Evolutionary conservation across 129 eudicot genomes (phyloP), one percentile per base, ranked within the genome.

Genomic region (Kitagawia praeruptora): DNA sequence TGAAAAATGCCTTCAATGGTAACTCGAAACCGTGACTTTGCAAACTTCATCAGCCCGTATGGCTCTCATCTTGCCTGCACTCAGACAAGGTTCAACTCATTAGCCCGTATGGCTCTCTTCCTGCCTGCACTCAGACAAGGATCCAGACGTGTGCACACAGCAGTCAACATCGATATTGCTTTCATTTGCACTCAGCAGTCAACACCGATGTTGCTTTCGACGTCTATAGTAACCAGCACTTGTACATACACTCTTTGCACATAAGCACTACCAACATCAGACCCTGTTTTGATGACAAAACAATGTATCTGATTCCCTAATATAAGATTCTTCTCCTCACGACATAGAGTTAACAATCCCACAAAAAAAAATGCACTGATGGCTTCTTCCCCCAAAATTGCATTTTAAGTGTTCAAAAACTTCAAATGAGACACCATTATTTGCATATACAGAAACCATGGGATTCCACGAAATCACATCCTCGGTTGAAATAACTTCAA

Each of bases 381-480:
- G 93, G 96, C 75, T 82, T 90, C 84, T 82, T 90, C 42, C 85
- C 89, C 85, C 87, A 87, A 23, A 80, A 79, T 42, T 79, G 96
- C 98, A 93, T 90, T 76, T 51, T 82, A 28, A 87, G 27, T 78
- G 41, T 73, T 66, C 89, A 70, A 90, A 67, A 31, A 91, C 93
- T 63, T 85, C 82, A n/a, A 44, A 64, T 44, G 71, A 31, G 74
- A 81, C 61, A 75, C 87, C 96, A 69, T 79, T 86, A 42, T 74
- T 75, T 34, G 91, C 92, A 82, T 81, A 82, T 23, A 80, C 73
- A 47, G 87, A 85, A 69, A 90, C 91, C 70, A 90, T 42, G 7
- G 96, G 90, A 80, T 90, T 89, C 98, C 98, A 93, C 21, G 93
- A 93, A 79, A 90, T 89, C 75, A 90, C 87, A 61, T 89, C 81